Percentiles rank a stretch among this genome's conserved stretches.
Conservation (phyloP, 1,284 basidiomycete species). For the Fomitopsis pinicola region DNA sequence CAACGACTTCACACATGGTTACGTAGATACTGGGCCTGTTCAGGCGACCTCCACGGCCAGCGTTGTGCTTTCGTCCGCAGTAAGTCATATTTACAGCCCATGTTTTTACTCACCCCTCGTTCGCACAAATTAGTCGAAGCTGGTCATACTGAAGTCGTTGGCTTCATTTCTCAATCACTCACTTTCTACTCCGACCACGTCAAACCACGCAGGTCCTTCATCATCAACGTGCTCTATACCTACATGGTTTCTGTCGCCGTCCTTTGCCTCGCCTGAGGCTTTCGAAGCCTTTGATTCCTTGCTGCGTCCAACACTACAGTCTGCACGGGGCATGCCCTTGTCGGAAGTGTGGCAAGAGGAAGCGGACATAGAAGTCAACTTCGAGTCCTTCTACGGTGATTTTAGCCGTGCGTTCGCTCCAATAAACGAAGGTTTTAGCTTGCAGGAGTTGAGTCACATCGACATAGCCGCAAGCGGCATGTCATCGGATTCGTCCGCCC, state of each 20-base stretch:
- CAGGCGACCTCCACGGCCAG: slow-evolving; percentile 59
- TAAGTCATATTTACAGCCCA: slow-evolving; percentile 24
- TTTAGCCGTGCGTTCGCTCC: slow-evolving; percentile 16
- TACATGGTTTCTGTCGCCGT: slow-evolving; percentile 50
- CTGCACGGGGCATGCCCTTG: not conserved
- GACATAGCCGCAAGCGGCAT: slow-evolving; percentile 8
- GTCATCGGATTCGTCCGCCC: not conserved
- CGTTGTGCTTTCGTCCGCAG: slow-evolving; percentile 59
- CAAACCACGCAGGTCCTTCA: slow-evolving; percentile 2
- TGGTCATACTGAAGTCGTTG: slow-evolving; percentile 26
- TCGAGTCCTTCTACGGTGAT: slow-evolving; percentile 22
- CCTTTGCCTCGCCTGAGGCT: slow-evolving; percentile 44
- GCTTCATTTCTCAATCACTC: slow-evolving; percentile 21
- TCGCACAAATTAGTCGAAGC: slow-evolving; percentile 42
- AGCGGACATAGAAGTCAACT: slow-evolving; percentile 17
- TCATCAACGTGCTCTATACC: slow-evolving; percentile 18
- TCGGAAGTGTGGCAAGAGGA: slow-evolving; percentile 16
- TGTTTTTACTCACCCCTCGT: not conserved
- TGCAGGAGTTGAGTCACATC: slow-evolving; percentile 36
- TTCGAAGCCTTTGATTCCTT: slow-evolving; percentile 45
- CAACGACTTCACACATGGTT: not conserved
- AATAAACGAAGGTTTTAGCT: slow-evolving; percentile 26
- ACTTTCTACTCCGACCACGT: slow-evolving; percentile 8
- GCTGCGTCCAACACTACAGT: slow-evolving; percentile 20
- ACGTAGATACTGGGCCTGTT: slow-evolving; percentile 32